Conservation (phyloP, 768 basidiomycete genomes). For the Tulasnella sp. region DNA sequence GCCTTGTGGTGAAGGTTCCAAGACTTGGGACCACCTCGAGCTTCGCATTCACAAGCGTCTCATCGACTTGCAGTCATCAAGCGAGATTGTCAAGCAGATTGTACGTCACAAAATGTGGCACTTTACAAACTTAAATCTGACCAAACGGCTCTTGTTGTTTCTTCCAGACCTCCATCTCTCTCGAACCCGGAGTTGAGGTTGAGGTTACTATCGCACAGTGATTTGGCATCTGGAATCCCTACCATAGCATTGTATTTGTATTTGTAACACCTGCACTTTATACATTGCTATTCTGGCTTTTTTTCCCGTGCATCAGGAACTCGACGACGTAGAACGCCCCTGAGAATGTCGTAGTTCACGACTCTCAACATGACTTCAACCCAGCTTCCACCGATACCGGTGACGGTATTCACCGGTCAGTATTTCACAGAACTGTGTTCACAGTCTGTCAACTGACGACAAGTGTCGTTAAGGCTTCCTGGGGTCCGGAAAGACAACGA, state of each 20-base stretch:
- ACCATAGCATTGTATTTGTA: too few relatives aligned
- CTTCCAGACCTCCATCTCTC: conserved; percentile 84
- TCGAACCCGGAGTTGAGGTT: conserved; percentile 99
- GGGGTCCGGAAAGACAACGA: conserved; percentile 26
- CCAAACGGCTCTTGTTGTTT: neutral
- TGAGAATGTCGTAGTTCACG: too few relatives aligned
- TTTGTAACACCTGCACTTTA: neutral
- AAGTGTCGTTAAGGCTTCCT: conserved; percentile 17
- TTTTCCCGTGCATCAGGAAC: too few relatives aligned
- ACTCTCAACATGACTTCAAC: neutral
- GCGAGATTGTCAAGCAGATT: conserved; percentile 99
- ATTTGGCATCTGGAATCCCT: neutral
- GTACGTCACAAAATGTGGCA: conserved; percentile 39
- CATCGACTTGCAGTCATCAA: conserved; percentile 97
- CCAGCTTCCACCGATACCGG: conserved; percentile 44
- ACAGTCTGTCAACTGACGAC: conserved; percentile 17
- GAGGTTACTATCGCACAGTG: conserved; percentile 80
- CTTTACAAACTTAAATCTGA: neutral
- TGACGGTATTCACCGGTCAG: conserved; percentile 80
- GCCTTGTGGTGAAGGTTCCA: conserved; percentile 95
- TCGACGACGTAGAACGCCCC: neutral
- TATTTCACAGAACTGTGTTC: conserved; percentile 32
- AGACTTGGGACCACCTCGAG: conserved; percentile 99
- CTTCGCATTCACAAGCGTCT: conserved; percentile 99
- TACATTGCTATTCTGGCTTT: neutral